phyloP scores from a whole-genome alignment of 179 eudicot genomes.

The Carnegiea gigantea region DNA sequence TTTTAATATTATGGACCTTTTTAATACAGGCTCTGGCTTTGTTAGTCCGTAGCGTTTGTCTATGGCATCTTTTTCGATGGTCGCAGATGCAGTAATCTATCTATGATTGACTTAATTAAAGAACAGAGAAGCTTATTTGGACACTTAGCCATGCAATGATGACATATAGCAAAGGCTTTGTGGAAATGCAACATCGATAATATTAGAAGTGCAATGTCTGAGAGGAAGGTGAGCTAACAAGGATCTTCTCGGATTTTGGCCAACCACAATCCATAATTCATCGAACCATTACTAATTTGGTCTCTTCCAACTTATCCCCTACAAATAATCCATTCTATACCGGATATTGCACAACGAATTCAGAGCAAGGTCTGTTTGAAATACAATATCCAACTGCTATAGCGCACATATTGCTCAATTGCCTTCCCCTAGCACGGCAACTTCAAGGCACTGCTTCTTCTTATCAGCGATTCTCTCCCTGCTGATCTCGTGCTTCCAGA shows the following conservation, averaged over 20 bases:
- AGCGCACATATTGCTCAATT: background rate
- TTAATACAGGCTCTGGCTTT: no score
- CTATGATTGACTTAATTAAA: no score
- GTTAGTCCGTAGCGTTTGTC: no score
- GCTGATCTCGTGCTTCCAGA: slow-evolving; percentile 19
- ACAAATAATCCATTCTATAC: background rate
- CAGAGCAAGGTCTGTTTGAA: background rate
- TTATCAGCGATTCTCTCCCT: slow-evolving; percentile 21
- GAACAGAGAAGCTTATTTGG: no score
- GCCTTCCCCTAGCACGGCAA: slow-evolving; percentile 4
- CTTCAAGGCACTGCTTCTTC: slow-evolving; percentile 17
- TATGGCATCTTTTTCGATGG: no score
- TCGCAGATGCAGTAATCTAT: no score
- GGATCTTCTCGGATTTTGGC: background rate
- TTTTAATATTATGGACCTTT: no score
- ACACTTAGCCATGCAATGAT: no score
- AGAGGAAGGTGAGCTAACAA: background rate
- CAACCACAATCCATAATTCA: background rate
- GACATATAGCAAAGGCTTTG: no score
- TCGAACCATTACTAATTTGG: background rate
- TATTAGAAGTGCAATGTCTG: no score
- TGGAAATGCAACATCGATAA: no score
- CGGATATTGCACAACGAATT: background rate
- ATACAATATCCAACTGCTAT: background rate
- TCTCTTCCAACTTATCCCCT: background rate